These are phyloP conservation scores for Beauveria asiatica DNA, from an alignment of 2,329 filamentous ascomycete genomes.

Conservation along the genomic window DNA sequence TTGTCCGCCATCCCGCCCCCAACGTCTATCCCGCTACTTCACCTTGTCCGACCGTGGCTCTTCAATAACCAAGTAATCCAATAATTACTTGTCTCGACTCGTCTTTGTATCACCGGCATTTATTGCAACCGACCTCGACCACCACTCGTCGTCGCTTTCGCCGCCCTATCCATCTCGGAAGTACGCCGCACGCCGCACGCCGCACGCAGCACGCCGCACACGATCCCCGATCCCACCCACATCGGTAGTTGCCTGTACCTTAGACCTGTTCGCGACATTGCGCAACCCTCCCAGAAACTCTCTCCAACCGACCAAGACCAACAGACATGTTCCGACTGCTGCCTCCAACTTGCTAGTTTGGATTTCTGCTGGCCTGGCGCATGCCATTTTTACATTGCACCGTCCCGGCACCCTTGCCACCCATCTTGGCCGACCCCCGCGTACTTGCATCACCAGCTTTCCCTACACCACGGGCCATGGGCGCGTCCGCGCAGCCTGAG, in stretches of 20 bases:
- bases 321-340: conserved; percentile 7
- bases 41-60: not conserved
- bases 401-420: not conserved
- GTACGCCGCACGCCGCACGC: not conserved
- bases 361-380: not conserved
- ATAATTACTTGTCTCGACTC: not conserved
- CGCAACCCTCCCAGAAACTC: not conserved
- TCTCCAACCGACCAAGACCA: not conserved
- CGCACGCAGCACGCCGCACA: not conserved
- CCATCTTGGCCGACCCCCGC: not conserved
- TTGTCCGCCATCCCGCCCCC: not conserved
- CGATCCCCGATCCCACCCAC: conserved; percentile 3
- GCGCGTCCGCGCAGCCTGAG: not conserved
- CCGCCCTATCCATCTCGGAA: not conserved
- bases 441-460: not conserved
- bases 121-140: not conserved
- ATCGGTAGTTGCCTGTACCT: not conserved
- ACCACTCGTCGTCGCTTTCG: not conserved
- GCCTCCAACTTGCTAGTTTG: conserved; percentile 1
- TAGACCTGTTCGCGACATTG: not conserved
- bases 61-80: not conserved
- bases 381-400: not conserved
- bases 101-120: not conserved
- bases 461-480: not conserved
- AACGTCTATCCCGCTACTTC: not conserved